Evolutionary conservation across 2,329 filamentous ascomycete genomes (phyloP).

Genomic region (Neodidymelliopsis sp.): DNA sequence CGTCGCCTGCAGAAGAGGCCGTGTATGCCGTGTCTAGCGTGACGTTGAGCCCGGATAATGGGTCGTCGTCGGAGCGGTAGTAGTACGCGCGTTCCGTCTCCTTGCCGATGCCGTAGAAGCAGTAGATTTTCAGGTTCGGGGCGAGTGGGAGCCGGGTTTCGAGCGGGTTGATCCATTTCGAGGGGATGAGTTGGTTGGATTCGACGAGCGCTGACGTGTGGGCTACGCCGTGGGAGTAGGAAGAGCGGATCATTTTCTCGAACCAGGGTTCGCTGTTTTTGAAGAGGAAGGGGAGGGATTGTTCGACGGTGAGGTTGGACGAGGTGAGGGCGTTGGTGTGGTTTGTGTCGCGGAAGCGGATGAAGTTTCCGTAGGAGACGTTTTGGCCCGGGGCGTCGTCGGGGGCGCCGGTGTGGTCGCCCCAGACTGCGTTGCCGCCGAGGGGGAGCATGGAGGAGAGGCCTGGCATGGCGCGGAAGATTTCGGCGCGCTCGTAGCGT

Average conservation of each 20-base stretch:
- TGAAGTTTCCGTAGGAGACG: constrained; percentile 77
- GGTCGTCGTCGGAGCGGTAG: constrained; percentile 76
- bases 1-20: constrained; percentile 33
- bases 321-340: constrained; percentile 56
- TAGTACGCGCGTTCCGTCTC: constrained; percentile 92
- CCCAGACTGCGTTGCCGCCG: constrained; percentile 94
- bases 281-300: constrained; percentile 80
- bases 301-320: constrained; percentile 80
- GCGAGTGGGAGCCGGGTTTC: constrained; percentile 87
- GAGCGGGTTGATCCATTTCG: constrained; percentile 94
- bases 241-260: constrained; percentile 70
- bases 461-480: constrained; percentile 96
- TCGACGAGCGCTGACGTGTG: constrained; percentile 82
- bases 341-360: constrained; percentile 78
- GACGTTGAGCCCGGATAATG: constrained; percentile 70
- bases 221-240: constrained; percentile 90
- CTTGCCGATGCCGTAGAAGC: constrained; percentile 96
- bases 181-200: constrained; percentile 59
- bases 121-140: constrained; percentile 91
- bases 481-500: constrained; percentile 86
- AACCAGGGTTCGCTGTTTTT: constrained; percentile 88
- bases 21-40: constrained; percentile 62
- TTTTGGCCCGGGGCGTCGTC: constrained; percentile 81
- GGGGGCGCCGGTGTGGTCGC: constrained; percentile 83
- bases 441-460: constrained; percentile 97